phyloP scores from a whole-genome alignment of 805 yeast species.

The Monosporozyma servazzii region DNA sequence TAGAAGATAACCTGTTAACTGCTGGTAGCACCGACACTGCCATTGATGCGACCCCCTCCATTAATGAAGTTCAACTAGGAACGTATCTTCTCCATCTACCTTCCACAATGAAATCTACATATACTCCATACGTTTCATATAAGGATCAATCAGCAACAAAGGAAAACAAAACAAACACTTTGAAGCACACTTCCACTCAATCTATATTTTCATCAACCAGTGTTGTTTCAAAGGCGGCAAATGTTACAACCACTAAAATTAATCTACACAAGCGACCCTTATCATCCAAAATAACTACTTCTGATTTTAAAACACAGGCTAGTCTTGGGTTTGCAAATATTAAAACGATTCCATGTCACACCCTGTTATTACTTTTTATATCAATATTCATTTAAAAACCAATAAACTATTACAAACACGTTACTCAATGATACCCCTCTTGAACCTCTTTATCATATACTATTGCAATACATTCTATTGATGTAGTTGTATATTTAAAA shows the following conservation, averaged over 20 bases:
- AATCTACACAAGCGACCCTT: neutral
- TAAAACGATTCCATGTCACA: neutral
- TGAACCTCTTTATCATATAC: neutral
- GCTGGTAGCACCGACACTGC: neutral
- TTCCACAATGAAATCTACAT: neutral
- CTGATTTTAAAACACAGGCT: neutral
- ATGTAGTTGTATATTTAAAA: neutral
- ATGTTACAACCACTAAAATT: neutral
- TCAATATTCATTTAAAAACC: neutral
- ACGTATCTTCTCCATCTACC: slow-evolving; percentile 2
- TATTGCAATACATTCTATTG: neutral
- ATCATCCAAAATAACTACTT: neutral
- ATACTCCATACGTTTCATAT: neutral
- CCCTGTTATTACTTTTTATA: neutral
- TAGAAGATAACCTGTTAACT: neutral
- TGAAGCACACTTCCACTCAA: neutral
- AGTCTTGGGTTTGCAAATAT: neutral
- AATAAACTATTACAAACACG: neutral
- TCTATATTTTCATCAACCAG: neutral
- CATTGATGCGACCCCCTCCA: neutral
- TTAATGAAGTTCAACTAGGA: neutral
- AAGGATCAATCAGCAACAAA: neutral
- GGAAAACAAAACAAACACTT: neutral
- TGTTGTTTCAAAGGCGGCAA: neutral
- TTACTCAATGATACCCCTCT: neutral